These are phyloP conservation scores for Marchantia paleacea DNA, from an alignment of 225 moss, liverwort and hornwort species.

Conservation along the genomic window DNA sequence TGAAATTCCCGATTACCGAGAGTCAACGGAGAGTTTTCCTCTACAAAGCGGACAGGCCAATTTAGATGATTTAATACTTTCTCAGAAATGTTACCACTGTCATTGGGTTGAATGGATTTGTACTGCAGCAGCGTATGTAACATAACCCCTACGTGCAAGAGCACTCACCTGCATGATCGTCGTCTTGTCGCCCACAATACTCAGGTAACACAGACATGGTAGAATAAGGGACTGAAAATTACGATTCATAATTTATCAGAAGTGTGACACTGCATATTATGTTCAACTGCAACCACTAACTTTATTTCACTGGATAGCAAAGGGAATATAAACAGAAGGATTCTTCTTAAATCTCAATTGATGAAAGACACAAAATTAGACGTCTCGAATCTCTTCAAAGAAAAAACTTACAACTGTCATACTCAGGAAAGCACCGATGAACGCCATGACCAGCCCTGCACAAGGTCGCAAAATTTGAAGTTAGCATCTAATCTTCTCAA, in stretches of 20 bases:
- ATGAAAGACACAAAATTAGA: not conserved
- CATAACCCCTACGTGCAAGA: not conserved
- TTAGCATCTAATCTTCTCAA: too few species aligned
- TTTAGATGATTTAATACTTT: not conserved
- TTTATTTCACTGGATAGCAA: not conserved
- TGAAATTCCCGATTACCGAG: not conserved
- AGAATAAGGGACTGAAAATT: slow-evolving; percentile 39
- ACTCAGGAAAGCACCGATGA: slow-evolving; percentile 90
- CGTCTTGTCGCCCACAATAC: slow-evolving; percentile 31
- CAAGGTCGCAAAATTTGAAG: not conserved
- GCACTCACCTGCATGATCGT: slow-evolving; percentile 25
- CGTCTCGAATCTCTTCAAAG: too few species aligned
- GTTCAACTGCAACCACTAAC: not conserved
- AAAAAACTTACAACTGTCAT: slow-evolving; percentile 77
- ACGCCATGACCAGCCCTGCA: slow-evolving; percentile 90
- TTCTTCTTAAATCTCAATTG: not conserved
- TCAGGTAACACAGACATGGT: slow-evolving; percentile 37
- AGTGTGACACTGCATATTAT: not conserved
- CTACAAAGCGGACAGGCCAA: not conserved
- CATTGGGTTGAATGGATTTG: too few species aligned
- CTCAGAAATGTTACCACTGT: not conserved
- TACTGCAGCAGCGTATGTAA: too few species aligned
- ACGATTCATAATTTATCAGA: not conserved
- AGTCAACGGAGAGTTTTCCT: not conserved
- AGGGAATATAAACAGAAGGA: too few species aligned